Percentiles rank a stretch among this genome's conserved stretches.
Conservation (phyloP, 768 basidiomycete genomes). For the Psilocybe cyanescens region DNA sequence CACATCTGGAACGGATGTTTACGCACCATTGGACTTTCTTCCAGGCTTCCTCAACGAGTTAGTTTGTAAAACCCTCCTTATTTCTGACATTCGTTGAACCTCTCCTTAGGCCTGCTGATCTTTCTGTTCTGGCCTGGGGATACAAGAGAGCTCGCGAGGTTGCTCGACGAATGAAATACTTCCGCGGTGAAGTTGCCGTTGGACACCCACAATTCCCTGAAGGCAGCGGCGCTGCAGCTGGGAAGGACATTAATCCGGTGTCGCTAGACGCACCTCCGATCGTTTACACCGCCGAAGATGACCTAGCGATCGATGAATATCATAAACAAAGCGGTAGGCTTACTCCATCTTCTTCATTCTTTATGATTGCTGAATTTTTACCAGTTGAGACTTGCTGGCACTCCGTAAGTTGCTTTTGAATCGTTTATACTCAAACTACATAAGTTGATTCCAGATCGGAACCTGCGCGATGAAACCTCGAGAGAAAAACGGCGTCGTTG, state of each 20-base stretch:
- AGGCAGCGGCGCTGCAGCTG: conserved; percentile 31
- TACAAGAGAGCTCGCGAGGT: conserved; percentile 62
- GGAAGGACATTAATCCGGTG: conserved; percentile 26
- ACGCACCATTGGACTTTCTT: conserved; percentile 24
- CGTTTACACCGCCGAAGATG: conserved; percentile 39
- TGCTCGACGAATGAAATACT: conserved; percentile 54
- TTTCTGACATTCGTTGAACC: neutral
- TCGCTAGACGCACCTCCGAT: conserved; percentile 35
- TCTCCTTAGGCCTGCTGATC: conserved; percentile 34
- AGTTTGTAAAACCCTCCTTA: neutral
- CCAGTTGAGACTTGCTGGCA: conserved; percentile 49
- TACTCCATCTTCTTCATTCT: neutral
- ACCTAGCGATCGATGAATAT: conserved; percentile 36
- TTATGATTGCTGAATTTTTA: neutral
- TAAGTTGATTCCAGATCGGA: conserved; percentile 21
- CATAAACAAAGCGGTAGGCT: conserved; percentile 35
- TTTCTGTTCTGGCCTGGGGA: conserved; percentile 48
- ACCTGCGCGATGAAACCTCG: conserved; percentile 33
- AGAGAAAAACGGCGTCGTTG: conserved; percentile 28
- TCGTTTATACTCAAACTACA: neutral
- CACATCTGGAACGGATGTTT: conserved; percentile 30
- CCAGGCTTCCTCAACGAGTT: conserved; percentile 40
- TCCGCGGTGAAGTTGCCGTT: conserved; percentile 39
- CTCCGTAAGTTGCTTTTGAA: conserved; percentile 32
- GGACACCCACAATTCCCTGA: conserved; percentile 39